Base-by-base conservation (phyloP, 2,329 filamentous ascomycete species). In the Penicillium sp. region DNA sequence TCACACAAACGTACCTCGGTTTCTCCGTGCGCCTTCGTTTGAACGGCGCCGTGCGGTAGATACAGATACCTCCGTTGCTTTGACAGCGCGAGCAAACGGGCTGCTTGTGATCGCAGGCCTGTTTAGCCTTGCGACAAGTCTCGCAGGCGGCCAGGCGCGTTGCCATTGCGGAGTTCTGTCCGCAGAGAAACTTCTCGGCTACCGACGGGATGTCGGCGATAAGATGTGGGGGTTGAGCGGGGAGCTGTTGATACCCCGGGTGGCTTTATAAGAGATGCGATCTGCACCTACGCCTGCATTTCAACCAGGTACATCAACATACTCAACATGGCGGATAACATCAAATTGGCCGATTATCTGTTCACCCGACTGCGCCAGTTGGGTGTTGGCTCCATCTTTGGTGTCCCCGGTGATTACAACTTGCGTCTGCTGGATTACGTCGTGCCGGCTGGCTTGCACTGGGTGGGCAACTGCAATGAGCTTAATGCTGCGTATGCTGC, bases 401-500 rank as follows among this genome's bases (percentile, higher is more conserved):
- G 86, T 41, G 72, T 89, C n/a, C 85, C 86, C 3, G 85, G 69
- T n/a, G 87, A 89, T 70, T 89, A 86, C 73, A 89, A 89, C 68
- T 76, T 89, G 50, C 78, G 82, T 14, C 79, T 85, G 8, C 77
- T 89, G 22, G 87, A 89, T 68, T 87, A 86, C 67, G 72, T 89
- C 39, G 75, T 79, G 22, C 76, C 80, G 31, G 74, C 75, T 43
- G 81, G 78, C 5, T 71, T 89, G 33, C 78, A 79, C 62, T 88
- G 85, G 85, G 81, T 87, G 36, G 74, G 73, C 51, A 89, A 85
- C 66, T 82, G 83, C 58, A 89, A 89, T 64, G 87, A 89, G 69
- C 79, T 89, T 52, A 89, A 89, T 66, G 86, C 86, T 41, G 83
- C 84, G 14, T 69, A 70, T 38, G 67, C 67, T 2, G 66, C 67